These are phyloP conservation scores for Boletus tomentosulus DNA, from an alignment of 768 basidiomycete species.

Conservation along the genomic window DNA sequence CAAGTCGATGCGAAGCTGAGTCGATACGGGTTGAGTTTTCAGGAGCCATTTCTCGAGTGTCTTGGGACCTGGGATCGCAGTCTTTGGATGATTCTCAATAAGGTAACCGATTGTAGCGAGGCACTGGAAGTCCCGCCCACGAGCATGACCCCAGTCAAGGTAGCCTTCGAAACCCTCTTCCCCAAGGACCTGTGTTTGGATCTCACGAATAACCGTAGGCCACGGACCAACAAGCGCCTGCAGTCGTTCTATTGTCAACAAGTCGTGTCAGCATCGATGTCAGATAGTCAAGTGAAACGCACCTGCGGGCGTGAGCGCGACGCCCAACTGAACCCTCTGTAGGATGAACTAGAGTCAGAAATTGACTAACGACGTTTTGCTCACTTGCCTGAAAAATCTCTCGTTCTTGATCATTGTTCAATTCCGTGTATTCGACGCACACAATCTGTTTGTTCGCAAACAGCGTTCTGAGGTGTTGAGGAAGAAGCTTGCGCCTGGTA, in stretches of 20 bases:
- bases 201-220: slow-evolving; percentile 39
- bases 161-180: slow-evolving; percentile 36
- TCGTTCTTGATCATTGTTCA: slow-evolving; percentile 52
- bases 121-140: slow-evolving; percentile 46
- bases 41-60: slow-evolving; percentile 38
- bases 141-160: slow-evolving; percentile 40
- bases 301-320: slow-evolving; percentile 49
- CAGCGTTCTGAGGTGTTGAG: slow-evolving; percentile 29
- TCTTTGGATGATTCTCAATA: slow-evolving; percentile 30
- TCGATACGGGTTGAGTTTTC: slow-evolving; percentile 22
- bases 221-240: slow-evolving; percentile 47
- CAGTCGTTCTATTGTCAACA: slow-evolving; percentile 39
- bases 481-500: slow-evolving; percentile 31
- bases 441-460: slow-evolving; percentile 49
- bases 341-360: neutral
- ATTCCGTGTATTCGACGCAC: slow-evolving; percentile 55
- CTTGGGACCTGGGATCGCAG: slow-evolving; percentile 22
- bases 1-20: slow-evolving; percentile 25
- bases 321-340: slow-evolving; percentile 50
- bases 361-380: neutral
- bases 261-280: neutral
- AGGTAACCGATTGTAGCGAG: slow-evolving; percentile 36
- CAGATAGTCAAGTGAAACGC: slow-evolving; percentile 3
- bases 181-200: slow-evolving; percentile 35
- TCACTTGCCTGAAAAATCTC: slow-evolving; percentile 57